Percentiles rank a stretch among this genome's conserved stretches.
These are phyloP conservation scores for Ampelomyces quisqualis DNA, from an alignment of 2,329 filamentous ascomycete genomes.

Conservation along the genomic window DNA sequence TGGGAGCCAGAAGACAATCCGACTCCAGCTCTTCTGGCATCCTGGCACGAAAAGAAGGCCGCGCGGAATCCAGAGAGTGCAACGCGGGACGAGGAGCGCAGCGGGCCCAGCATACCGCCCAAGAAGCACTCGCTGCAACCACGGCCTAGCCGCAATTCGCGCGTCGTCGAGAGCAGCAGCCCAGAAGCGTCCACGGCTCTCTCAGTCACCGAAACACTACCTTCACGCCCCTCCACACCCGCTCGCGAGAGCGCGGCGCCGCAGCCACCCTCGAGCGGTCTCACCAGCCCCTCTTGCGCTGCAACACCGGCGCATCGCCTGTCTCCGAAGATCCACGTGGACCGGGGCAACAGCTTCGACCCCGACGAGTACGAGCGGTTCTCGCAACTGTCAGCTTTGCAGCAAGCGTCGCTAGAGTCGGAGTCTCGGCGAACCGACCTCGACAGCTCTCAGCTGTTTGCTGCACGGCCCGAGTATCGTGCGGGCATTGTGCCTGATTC, in stretches of 20 bases:
- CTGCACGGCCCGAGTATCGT: not conserved
- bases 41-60: conserved; percentile 26
- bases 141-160: conserved; percentile 9
- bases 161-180: conserved; percentile 21
- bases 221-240: conserved; percentile 5
- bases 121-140: not conserved
- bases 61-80: not conserved
- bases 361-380: conserved; percentile 23
- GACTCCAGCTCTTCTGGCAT: conserved; percentile 38
- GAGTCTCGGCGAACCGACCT: conserved; percentile 13
- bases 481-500: conserved; percentile 32
- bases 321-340: conserved; percentile 15
- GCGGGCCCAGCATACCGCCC: not conserved
- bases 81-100: not conserved
- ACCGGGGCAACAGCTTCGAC: conserved; percentile 18
- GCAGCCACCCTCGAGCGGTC: not conserved
- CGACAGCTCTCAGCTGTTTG: conserved; percentile 19
- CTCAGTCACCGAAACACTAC: not conserved
- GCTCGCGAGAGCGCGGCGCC: not conserved
- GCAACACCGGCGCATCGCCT: conserved; percentile 7
- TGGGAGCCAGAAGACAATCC: conserved; percentile 52
- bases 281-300: conserved; percentile 4
- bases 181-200: not conserved
- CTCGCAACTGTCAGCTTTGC: conserved; percentile 17
- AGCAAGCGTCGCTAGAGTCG: conserved; percentile 1